phyloP scores from a whole-genome alignment of 1,284 basidiomycete genomes.

The Singerocomus inundabilis region DNA sequence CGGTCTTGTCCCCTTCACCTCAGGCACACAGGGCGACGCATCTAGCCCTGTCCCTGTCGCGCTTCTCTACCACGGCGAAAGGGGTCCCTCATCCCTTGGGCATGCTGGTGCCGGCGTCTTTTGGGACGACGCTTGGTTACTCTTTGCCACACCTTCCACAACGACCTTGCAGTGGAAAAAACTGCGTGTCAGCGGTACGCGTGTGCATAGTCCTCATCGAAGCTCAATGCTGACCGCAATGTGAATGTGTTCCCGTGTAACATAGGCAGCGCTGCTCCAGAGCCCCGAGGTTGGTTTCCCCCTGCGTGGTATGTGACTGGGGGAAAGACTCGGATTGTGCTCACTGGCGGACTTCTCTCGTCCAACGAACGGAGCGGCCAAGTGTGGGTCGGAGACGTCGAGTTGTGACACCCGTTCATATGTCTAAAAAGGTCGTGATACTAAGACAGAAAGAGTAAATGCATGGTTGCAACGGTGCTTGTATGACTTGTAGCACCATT shows the following conservation, averaged over 20 bases:
- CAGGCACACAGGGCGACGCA: neutral
- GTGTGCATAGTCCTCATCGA: neutral
- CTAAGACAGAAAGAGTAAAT: neutral
- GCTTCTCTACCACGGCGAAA: constrained; percentile 23
- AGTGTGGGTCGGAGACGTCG: constrained; percentile 24
- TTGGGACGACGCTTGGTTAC: constrained; percentile 27
- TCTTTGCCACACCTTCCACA: constrained; percentile 2
- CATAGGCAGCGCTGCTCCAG: constrained; percentile 9
- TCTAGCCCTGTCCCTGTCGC: constrained; percentile 11
- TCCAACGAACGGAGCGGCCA: constrained; percentile 27
- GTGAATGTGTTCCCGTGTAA: neutral
- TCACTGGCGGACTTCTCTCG: constrained; percentile 22
- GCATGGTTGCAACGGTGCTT: neutral
- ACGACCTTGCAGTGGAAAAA: constrained; percentile 21
- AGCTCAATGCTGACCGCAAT: neutral
- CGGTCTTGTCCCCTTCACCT: constrained; percentile 24
- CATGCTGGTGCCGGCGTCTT: constrained; percentile 27
- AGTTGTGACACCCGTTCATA: constrained; percentile 3
- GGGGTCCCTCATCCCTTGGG: constrained; percentile 18
- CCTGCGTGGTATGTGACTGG: constrained; percentile 14
- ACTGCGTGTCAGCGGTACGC: constrained; percentile 13
- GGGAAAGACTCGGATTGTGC: constrained; percentile 24
- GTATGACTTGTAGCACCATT: too few species aligned
- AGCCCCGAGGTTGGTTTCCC: constrained; percentile 26
- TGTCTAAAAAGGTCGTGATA: neutral